phyloP scores from a whole-genome alignment of 139 green algal genomes.

The Tetraselmis striata region DNA sequence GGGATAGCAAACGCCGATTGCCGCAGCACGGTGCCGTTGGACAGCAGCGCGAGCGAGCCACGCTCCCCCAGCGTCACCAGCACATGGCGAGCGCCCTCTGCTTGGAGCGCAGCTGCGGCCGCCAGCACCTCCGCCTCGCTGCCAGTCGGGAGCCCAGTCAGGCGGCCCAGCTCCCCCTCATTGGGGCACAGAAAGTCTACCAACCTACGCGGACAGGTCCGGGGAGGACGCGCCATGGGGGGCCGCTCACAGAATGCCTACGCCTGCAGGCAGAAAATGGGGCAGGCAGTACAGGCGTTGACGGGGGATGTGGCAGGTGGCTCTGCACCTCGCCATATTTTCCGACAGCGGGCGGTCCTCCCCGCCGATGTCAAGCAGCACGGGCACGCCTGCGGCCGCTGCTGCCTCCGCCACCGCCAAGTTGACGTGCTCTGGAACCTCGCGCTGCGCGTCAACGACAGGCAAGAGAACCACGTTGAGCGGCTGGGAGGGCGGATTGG shows the following conservation, averaged over 20 bases:
- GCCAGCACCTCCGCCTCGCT: conserved; percentile 35
- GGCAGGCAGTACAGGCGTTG: no score
- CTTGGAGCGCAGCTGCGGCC: conserved; percentile 28
- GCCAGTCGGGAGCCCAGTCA: conserved; percentile 34
- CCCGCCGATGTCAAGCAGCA: conserved; percentile 46
- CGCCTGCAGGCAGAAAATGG: no score
- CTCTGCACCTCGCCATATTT: conserved; percentile 30
- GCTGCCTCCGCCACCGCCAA: conserved; percentile 36
- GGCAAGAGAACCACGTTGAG: no score
- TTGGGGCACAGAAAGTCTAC: conserved; percentile 50
- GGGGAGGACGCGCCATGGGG: no score
- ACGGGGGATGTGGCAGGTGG: no score
- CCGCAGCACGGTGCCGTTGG: conserved; percentile 7
- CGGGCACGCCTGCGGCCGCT: conserved; percentile 30
- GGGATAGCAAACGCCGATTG: conserved; percentile 30
- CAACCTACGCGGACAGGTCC: no score
- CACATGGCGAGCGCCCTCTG: conserved; percentile 31
- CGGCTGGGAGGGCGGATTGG: no score
- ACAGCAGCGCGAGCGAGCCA: conserved; percentile 39
- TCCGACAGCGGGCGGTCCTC: conserved; percentile 32
- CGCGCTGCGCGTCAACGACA: no score
- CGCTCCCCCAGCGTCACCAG: conserved; percentile 51
- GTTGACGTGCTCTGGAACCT: conserved; percentile 69
- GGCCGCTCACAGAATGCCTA: no score
- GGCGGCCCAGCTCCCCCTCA: conserved; percentile 47